A percentile compares a stretch with the other conserved stretches of the same genome.
These are phyloP conservation scores for Trifolium dubium DNA, from an alignment of 306 rosid genomes.

Conservation along the genomic window DNA sequence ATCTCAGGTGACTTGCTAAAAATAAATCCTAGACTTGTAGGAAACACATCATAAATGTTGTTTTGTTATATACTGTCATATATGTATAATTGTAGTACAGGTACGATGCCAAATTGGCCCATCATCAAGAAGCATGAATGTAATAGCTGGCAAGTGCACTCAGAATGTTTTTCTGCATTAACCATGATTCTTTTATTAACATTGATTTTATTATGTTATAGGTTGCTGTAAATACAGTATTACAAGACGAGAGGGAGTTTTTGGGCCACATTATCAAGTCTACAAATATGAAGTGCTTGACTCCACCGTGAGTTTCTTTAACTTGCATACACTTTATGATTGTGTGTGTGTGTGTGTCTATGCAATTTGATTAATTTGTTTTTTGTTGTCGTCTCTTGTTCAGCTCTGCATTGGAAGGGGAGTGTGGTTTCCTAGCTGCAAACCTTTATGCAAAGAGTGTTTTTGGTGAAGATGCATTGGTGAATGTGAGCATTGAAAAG, in stretches of 20 bases:
- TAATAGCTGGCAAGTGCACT: slow-evolving; percentile 4
- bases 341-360: background rate
- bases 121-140: background rate
- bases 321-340: slow-evolving; percentile 24
- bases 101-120: slow-evolving; percentile 9
- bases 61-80: background rate
- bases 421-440: slow-evolving; percentile 96
- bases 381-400: slow-evolving; percentile 32
- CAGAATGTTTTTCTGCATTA: slow-evolving; percentile 11
- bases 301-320: slow-evolving; percentile 70
- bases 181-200: slow-evolving; percentile 33
- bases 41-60: background rate
- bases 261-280: slow-evolving; percentile 79
- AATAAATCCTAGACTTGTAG: background rate
- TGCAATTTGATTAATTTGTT: slow-evolving; percentile 34
- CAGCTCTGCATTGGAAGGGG: slow-evolving; percentile 96
- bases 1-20: no score
- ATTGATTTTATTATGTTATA: slow-evolving; percentile 40
- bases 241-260: slow-evolving; percentile 85
- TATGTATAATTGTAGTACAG: background rate
- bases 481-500: slow-evolving; percentile 93
- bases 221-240: slow-evolving; percentile 87
- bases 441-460: slow-evolving; percentile 97
- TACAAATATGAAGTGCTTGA: slow-evolving; percentile 91
- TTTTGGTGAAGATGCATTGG: slow-evolving; percentile 98